A percentile compares a stretch with the other conserved stretches of the same genome.
Conservation (phyloP, 2,329 filamentous ascomycete genomes). For the Ramularia endophylla region DNA sequence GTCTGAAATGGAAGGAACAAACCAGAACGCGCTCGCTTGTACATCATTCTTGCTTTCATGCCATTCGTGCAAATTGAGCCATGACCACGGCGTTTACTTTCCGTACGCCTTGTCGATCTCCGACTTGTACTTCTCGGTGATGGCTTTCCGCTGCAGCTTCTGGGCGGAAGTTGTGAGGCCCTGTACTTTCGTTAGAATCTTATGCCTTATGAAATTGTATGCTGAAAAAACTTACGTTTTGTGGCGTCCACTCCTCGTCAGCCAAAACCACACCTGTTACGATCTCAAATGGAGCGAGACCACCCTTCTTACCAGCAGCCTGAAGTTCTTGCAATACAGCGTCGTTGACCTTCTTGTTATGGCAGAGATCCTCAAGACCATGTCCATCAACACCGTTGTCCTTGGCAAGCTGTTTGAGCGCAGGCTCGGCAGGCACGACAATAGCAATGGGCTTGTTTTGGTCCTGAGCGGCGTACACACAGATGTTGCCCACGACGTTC, state of each 20-base stretch:
- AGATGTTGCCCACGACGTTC: slow-evolving; percentile 76
- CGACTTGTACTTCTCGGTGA: slow-evolving; percentile 47
- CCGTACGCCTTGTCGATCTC: slow-evolving; percentile 45
- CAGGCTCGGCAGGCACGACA: slow-evolving; percentile 57
- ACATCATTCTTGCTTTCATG: background rate
- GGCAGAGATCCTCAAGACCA: slow-evolving; percentile 61
- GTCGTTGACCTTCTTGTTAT: slow-evolving; percentile 58
- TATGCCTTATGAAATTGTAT: slow-evolving; percentile 10
- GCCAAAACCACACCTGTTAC: slow-evolving; percentile 70
- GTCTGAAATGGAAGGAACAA: no score
- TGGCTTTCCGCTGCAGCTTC: slow-evolving; percentile 47
- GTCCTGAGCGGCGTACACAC: slow-evolving; percentile 72
- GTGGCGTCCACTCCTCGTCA: slow-evolving; percentile 83
- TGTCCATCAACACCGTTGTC: slow-evolving; percentile 56
- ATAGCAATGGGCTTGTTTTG: slow-evolving; percentile 76
- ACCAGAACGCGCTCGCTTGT: no score
- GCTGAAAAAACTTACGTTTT: slow-evolving; percentile 56
- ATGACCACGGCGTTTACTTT: slow-evolving; percentile 9
- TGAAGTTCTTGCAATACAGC: slow-evolving; percentile 67
- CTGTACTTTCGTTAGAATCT: slow-evolving; percentile 25
- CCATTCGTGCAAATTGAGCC: background rate
- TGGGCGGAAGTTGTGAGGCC: slow-evolving; percentile 47
- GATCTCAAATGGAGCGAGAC: slow-evolving; percentile 65
- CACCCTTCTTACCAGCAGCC: slow-evolving; percentile 57
- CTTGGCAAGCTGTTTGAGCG: slow-evolving; percentile 50